phyloP scores from a whole-genome alignment of 2,329 filamentous ascomycete genomes.

The Alternaria triticimaculans region DNA sequence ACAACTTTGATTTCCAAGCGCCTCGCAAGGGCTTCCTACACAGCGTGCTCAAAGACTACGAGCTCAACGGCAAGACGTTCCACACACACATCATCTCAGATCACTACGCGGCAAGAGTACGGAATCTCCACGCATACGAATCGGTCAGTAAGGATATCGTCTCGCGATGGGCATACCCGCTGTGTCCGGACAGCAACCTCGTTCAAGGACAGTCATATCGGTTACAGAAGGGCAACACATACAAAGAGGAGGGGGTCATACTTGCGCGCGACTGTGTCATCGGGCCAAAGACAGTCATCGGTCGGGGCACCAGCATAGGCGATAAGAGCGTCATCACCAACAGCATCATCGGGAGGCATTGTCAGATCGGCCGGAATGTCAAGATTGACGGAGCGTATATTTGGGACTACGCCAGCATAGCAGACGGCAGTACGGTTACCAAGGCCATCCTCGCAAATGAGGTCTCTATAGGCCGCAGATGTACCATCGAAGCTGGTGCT shows the following conservation, averaged over 20 bases:
- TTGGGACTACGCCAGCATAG: slow-evolving; percentile 83
- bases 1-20: slow-evolving; percentile 96
- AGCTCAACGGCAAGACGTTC: slow-evolving; percentile 96
- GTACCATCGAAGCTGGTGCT: slow-evolving; percentile 72
- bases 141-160: slow-evolving; percentile 87
- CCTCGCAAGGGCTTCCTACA: slow-evolving; percentile 88
- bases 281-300: slow-evolving; percentile 74
- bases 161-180: slow-evolving; percentile 83
- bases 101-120: slow-evolving; percentile 85
- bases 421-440: slow-evolving; percentile 73
- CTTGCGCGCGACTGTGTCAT: slow-evolving; percentile 75
- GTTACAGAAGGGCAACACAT: slow-evolving; percentile 71
- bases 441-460: slow-evolving; percentile 79
- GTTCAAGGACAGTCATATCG: slow-evolving; percentile 78
- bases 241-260: slow-evolving; percentile 79
- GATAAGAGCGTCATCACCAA: slow-evolving; percentile 72
- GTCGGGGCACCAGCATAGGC: slow-evolving; percentile 76
- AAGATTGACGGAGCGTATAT: slow-evolving; percentile 80
- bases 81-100: slow-evolving; percentile 85
- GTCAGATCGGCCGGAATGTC: slow-evolving; percentile 85
- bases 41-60: slow-evolving; percentile 94
- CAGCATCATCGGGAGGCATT: slow-evolving; percentile 83
- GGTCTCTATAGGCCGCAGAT: slow-evolving; percentile 73
- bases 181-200: slow-evolving; percentile 89
- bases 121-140: slow-evolving; percentile 88